These are phyloP conservation scores for Tulasnella sp. DNA, from an alignment of 768 basidiomycete species.

Conservation along the genomic window DNA sequence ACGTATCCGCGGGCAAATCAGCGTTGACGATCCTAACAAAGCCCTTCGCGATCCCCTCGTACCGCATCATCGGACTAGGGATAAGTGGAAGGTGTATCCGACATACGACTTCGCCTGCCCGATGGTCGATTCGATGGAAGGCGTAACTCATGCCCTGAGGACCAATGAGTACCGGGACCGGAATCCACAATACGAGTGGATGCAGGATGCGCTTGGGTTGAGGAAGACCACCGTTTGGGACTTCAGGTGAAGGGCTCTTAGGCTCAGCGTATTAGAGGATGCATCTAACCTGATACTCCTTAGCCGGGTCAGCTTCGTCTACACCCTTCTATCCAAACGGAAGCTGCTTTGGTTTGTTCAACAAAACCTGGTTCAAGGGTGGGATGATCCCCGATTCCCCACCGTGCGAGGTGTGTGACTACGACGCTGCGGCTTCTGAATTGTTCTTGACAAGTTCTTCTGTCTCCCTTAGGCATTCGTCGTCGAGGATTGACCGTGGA, in stretches of 20 bases:
- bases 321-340: constrained; percentile 91
- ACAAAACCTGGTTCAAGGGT: constrained; percentile 75
- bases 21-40: constrained; percentile 90
- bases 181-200: constrained; percentile 96
- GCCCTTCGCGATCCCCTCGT: constrained; percentile 96
- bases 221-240: constrained; percentile 90
- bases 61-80: constrained; percentile 89
- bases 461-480: constrained; percentile 60
- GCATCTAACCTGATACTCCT: not conserved
- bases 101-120: constrained; percentile 99
- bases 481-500: constrained; percentile 93
- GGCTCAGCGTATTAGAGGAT: constrained; percentile 28
- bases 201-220: constrained; percentile 74
- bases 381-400: constrained; percentile 98
- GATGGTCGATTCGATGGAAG: constrained; percentile 89
- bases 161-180: constrained; percentile 98
- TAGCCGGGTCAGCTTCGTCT: constrained; percentile 93
- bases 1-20: constrained; percentile 95
- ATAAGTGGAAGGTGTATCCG: constrained; percentile 95
- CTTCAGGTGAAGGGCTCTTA: constrained; percentile 59
- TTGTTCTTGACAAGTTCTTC: not conserved
- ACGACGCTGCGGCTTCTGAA: no score
- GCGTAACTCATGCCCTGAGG: constrained; percentile 91
- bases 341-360: constrained; percentile 98
- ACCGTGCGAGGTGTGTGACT: constrained; percentile 77